Percentiles rank a stretch among this genome's conserved stretches.
Conservation (phyloP, 306 rosid species). For the Malus asiatica region DNA sequence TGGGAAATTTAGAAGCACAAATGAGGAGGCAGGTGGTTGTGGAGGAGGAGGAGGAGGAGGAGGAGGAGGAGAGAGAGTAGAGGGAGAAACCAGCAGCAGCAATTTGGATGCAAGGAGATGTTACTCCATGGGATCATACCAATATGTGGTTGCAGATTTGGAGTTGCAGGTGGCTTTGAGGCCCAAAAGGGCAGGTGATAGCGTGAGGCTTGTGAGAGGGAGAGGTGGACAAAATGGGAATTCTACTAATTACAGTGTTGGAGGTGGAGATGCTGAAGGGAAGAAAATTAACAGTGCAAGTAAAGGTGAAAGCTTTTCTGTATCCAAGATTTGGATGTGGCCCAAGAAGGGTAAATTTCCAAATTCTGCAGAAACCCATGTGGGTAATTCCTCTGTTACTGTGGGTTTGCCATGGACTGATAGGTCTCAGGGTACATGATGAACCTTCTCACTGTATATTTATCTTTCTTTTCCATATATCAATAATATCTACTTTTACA, state of each 20-base stretch:
- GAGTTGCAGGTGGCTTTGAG: constrained; percentile 66
- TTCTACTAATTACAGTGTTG: constrained; percentile 31
- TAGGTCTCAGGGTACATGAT: constrained; percentile 38
- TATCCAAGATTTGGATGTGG: constrained; percentile 95
- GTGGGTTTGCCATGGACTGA: constrained; percentile 49
- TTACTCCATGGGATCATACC: constrained; percentile 89
- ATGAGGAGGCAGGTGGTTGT: constrained; percentile 30
- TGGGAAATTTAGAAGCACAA: constrained; percentile 67
- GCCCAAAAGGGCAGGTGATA: constrained; percentile 39
- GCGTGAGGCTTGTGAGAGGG: constrained; percentile 54
- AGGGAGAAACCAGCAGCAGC: constrained; percentile 62
- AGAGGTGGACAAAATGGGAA: constrained; percentile 43
- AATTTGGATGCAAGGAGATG: constrained; percentile 77
- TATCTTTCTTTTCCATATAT: background rate
- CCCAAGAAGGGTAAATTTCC: constrained; percentile 65
- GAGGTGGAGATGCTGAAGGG: constrained; percentile 58
- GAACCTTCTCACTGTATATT: constrained; percentile 13
- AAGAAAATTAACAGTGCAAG: constrained; percentile 55
- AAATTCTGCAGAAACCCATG: constrained; percentile 37
- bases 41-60: background rate
- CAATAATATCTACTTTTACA: background rate
- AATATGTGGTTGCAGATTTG: constrained; percentile 80
- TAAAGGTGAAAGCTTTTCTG: constrained; percentile 89
- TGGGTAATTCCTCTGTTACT: constrained; percentile 33
- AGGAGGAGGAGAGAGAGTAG: constrained; percentile 23